These are phyloP conservation scores for Geotrichum aggregatum DNA, from an alignment of 1,139 yeast species.

Conservation along the genomic window DNA sequence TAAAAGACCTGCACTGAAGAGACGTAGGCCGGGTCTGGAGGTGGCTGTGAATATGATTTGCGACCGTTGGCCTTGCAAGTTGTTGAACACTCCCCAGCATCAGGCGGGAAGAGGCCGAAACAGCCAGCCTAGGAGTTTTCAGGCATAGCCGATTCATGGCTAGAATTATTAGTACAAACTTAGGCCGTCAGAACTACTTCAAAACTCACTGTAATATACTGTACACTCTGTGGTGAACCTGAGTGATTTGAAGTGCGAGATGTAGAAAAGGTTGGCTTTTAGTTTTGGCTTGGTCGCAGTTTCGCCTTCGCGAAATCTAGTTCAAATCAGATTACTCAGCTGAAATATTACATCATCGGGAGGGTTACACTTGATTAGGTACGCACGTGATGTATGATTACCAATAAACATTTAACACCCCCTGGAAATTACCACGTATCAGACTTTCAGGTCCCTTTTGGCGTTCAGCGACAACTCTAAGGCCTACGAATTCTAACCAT, in stretches of 20 bases:
- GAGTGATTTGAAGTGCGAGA: not conserved
- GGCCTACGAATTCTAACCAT: not conserved
- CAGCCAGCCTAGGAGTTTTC: slow-evolving; percentile 10
- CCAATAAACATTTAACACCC: too few relatives aligned
- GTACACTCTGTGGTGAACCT: not conserved
- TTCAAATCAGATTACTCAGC: not conserved
- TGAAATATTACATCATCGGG: not conserved
- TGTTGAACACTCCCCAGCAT: slow-evolving; percentile 1
- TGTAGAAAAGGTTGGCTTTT: not conserved
- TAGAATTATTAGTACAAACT: not conserved
- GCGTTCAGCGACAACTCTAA: not conserved
- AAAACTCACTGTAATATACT: not conserved
- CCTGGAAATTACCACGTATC: slow-evolving; percentile 12
- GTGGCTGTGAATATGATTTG: not conserved
- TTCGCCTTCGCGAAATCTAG: not conserved
- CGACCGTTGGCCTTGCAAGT: not conserved
- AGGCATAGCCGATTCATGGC: slow-evolving; percentile 14
- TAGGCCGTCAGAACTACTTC: not conserved
- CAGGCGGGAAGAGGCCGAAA: slow-evolving; percentile 2
- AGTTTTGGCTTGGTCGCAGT: not conserved
- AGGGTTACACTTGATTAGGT: slow-evolving; percentile 1
- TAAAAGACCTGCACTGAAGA: not conserved
- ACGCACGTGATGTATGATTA: too few relatives aligned
- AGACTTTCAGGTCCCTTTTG: not conserved
- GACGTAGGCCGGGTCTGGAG: not conserved